A percentile compares a stretch with the other conserved stretches of the same genome.
Conservation (phyloP, 306 rosid species). For the Pyrus pyrifolia region DNA sequence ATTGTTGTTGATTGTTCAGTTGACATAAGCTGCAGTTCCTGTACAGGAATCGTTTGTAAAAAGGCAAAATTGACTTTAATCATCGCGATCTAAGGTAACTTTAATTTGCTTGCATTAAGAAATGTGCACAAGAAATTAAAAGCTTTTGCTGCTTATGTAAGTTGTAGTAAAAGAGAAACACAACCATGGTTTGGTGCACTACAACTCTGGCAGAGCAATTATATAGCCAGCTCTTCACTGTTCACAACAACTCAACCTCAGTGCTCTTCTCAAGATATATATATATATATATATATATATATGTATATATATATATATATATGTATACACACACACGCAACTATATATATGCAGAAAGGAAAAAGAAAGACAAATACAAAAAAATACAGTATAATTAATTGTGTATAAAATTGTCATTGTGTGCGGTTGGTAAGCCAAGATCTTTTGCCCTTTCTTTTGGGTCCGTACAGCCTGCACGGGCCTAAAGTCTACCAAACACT, state of each 20-base stretch:
- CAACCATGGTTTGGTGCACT: not conserved
- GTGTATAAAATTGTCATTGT: not conserved
- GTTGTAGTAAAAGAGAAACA: not conserved
- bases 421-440: not conserved
- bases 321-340: too few relatives aligned
- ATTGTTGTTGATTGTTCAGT: not conserved
- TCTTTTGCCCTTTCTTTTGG: not conserved
- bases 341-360: not conserved
- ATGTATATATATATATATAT: too few relatives aligned
- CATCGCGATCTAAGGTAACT: not conserved
- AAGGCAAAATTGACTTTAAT: not conserved
- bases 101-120: not conserved
- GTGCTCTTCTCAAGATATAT: not conserved
- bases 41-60: not conserved
- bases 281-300: too few relatives aligned
- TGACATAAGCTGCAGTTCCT: not conserved
- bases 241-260: not conserved
- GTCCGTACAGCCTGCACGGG: not conserved
- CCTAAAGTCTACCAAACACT: conserved; percentile 14
- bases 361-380: not conserved
- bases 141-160: not conserved
- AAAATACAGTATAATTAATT: not conserved
- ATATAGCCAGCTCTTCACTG: not conserved
- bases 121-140: not conserved
- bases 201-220: not conserved